Conservation (phyloP, 108 stramenopile species). For the Mayamaea pseudoterrestris region DNA sequence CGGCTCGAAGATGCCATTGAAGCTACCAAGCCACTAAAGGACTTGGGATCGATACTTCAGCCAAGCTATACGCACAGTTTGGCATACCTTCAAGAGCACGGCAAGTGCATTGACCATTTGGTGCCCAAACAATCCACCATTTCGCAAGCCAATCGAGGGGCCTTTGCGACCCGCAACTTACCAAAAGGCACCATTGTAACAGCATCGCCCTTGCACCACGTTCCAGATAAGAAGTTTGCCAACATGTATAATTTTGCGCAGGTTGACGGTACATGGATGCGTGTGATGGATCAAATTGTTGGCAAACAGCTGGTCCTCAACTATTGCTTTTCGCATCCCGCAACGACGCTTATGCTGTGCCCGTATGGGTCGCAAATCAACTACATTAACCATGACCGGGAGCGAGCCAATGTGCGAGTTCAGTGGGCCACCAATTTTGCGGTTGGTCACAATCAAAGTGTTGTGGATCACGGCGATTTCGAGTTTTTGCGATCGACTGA, state of each 20-base stretch:
- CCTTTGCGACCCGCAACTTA: conserved; percentile 45
- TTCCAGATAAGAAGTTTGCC: conserved; percentile 27
- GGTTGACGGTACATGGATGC: conserved; percentile 4
- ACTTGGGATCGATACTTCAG: conserved; percentile 27
- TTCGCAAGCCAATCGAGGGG: conserved; percentile 48
- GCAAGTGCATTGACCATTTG: conserved; percentile 43
- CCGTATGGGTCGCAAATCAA: conserved; percentile 50
- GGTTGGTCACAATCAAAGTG: conserved; percentile 28
- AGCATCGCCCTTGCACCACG: conserved; percentile 40
- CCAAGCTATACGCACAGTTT: conserved; percentile 18
- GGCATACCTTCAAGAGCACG: conserved; percentile 17
- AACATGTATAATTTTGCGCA: conserved; percentile 20
- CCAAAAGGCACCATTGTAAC: conserved; percentile 30
- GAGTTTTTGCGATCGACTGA: conserved; percentile 10
- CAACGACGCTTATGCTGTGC: conserved; percentile 39
- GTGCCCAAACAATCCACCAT: conserved; percentile 24
- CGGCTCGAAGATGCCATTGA: background rate
- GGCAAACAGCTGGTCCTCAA: conserved; percentile 48
- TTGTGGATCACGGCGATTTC: conserved; percentile 13
- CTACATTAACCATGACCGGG: conserved; percentile 46
- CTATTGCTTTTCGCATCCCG: conserved; percentile 60
- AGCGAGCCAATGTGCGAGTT: conserved; percentile 38
- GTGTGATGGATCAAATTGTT: conserved; percentile 13
- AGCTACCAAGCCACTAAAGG: conserved; percentile 6
- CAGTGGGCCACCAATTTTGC: conserved; percentile 37